Base-by-base conservation (phyloP, 1,284 basidiomycete genomes). In the Moesziomyces sp. region DNA sequence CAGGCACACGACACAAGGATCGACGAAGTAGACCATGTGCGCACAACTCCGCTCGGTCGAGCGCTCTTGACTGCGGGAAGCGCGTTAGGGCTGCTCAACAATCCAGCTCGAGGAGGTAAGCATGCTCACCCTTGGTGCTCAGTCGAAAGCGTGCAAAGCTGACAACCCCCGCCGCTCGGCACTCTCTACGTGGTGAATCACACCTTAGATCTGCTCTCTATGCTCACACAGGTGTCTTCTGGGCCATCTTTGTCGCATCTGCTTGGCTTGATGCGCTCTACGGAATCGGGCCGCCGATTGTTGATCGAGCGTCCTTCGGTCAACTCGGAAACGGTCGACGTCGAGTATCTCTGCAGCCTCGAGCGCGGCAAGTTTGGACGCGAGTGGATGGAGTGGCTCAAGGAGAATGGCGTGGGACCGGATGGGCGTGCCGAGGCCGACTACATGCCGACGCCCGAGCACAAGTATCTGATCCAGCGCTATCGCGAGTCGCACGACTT, bases 401-500 rank as follows among this genome's bases (percentile, higher is more conserved):
- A 93, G 68, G 88, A 91, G 45, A 93, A 93, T 84, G 90, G 90
- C 5, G 91, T 98, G n/a, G 94, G 93, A 2, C 97, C 97, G 7
- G 97, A 99, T 85, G 95, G 95, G 44, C 87, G 96, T 63, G 92
- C 92, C 23, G 76, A 83, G 48, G 68, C 79, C 3, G 77, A 77
- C 46, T 98, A 97, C 84, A 92, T 99, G 76, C 89, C 93, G 80
- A 93, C 96, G 76, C 92, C 93, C 1, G 79, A 82, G 62, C 70
- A 78, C 46, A 77, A 77, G 48, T 84, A 97, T 84, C 93, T 98
- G 58, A 94, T 99, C 91, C 93, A 97, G 78, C 91, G 97, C 46
- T 99, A 99, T 84, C 91, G 97, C 42, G 95, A 99, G 86, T 96
- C 92, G 75, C 96, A 98, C 85, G 82, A 98, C 86, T 91, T 97